Evolutionary conservation across 352 stramenopile species (phyloP), one percentile per base, ranked within the genome.

Genomic region (Elongisporangium senticosum): DNA sequence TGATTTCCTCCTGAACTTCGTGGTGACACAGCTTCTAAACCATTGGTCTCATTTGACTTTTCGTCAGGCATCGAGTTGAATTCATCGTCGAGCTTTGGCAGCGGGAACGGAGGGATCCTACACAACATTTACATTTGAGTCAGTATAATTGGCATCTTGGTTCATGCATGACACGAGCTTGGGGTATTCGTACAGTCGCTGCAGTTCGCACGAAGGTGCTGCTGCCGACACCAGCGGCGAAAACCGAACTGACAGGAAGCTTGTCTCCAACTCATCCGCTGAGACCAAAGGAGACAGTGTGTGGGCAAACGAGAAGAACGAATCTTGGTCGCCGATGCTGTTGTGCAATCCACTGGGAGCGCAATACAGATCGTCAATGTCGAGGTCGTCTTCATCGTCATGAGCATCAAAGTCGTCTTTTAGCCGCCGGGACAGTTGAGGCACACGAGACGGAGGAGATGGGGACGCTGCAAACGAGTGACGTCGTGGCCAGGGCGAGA

Each of bases 221-320:
- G 7, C 79, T 64, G 13, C 33, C 4, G 77, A 64, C n/a, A 73
- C 67, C 4, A 90, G 59, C 5, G 85, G 85, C 6, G 85, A 93
- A 20, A 90, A 68, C 8, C 64, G 70, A 22, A 87, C 59, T 0
- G 78, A 76, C 60, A 89, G 53, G 51, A 90, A 86, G 47, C 64
- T 83, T 23, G 65, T 79, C 20, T 88, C 83, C 13, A 90, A 74
- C 28, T 88, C 82, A 2, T 90, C 83, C 0, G 64, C 56, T 23
- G 68, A 58, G 37, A 80, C 65, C 14, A 92, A 65, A n/a, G 83
- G 81, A 5, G 85, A 90, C 0, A 95, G 71, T 23, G 80, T 80
- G 52, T 88, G 87, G 0, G 72, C 80, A 56, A 93, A 91, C 21
- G 83, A 90, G 56, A 92, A 91, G 58, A 93, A 88, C 37, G 77